A percentile compares a stretch with the other conserved stretches of the same genome.
phyloP scores from a whole-genome alignment of 2,329 filamentous ascomycete genomes.

The Aureobasidium lini region DNA sequence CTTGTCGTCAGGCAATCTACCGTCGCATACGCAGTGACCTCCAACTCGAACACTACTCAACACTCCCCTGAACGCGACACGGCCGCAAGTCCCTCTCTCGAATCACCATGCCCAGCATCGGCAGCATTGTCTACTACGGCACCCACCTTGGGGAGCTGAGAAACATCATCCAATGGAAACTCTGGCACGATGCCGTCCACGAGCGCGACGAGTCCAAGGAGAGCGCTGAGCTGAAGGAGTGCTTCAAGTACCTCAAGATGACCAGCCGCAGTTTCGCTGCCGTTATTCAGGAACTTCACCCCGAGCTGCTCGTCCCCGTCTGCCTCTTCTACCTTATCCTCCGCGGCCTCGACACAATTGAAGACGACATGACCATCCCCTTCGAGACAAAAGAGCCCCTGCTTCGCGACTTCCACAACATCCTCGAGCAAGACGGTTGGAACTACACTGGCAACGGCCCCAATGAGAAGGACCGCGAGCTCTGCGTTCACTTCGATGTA shows the following conservation, averaged over 20 bases:
- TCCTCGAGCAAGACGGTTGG: constrained; percentile 81
- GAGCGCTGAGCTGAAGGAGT: constrained; percentile 63
- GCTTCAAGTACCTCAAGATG: constrained; percentile 76
- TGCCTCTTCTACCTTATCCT: constrained; percentile 89
- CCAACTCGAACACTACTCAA: neutral
- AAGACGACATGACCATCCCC: constrained; percentile 93
- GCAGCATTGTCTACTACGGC: constrained; percentile 26
- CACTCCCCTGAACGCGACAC: neutral
- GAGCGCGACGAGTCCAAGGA: constrained; percentile 71
- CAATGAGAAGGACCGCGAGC: constrained; percentile 87
- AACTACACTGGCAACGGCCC: constrained; percentile 78
- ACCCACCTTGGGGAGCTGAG: constrained; percentile 29
- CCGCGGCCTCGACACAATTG: constrained; percentile 92
- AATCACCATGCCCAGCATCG: constrained; percentile 16
- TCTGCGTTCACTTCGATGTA: constrained; percentile 86
- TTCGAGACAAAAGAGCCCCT: constrained; percentile 77
- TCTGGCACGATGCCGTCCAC: constrained; percentile 94
- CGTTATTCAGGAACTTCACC: constrained; percentile 93
- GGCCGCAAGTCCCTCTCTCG: neutral
- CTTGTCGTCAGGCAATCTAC: neutral
- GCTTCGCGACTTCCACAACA: constrained; percentile 71
- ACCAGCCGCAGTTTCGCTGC: constrained; percentile 90
- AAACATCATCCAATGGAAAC: constrained; percentile 49
- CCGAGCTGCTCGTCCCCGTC: constrained; percentile 83
- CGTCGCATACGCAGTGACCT: neutral